Evolutionary conservation across 2,329 filamentous ascomycete species (phyloP).

Genomic region (Colletotrichum sp.): DNA sequence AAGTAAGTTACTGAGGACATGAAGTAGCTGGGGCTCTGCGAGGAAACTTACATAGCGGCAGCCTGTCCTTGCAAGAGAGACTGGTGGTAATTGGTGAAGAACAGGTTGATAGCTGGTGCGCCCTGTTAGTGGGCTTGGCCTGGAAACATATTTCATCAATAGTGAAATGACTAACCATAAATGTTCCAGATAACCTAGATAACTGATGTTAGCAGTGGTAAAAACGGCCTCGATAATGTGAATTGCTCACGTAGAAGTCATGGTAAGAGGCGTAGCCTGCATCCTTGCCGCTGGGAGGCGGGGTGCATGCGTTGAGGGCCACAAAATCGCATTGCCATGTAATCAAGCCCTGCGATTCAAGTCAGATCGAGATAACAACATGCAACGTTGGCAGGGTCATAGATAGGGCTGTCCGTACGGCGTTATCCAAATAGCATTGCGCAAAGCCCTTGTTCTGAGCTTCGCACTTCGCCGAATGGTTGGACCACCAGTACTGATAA

Average conservation of each 20-base stretch:
- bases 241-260: neutral
- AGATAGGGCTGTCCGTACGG: neutral
- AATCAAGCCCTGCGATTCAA: neutral
- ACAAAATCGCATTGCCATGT: constrained; percentile 7
- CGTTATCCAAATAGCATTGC: neutral
- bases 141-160: no score
- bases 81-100: neutral
- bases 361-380: neutral
- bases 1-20: neutral
- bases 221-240: neutral
- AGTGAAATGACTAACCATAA: neutral
- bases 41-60: neutral
- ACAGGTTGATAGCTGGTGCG: neutral
- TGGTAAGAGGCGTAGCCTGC: neutral
- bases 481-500: neutral
- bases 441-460: neutral
- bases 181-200: constrained; percentile 4
- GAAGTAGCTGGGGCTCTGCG: neutral
- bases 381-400: neutral
- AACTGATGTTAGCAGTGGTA: neutral
- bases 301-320: neutral
- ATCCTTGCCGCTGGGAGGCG: neutral
- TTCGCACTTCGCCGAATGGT: neutral
- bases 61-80: neutral
- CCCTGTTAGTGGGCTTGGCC: neutral